Base-by-base conservation (phyloP, 2,329 filamentous ascomycete genomes). In the Sporothrix variecibatus region DNA sequence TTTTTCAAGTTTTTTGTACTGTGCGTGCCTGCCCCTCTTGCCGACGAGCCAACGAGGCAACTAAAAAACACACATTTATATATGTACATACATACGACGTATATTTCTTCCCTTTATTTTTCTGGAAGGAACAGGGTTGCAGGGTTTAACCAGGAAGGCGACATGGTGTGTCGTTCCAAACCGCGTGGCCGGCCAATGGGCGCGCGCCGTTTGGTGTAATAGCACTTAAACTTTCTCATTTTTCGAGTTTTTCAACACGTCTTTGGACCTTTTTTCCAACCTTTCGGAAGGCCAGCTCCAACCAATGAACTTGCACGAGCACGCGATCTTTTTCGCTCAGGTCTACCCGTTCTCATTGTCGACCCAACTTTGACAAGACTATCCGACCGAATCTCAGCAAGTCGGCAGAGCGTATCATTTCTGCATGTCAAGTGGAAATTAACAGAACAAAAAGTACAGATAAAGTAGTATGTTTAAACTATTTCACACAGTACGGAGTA, bases 121-220 rank as follows among this genome's bases (percentile, higher is more conserved):
- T 67, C 58, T 69, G 43, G 43, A 68, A 70, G 38, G 40, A 28
- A 67, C 64, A 67, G 64, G 64, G 64, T 43, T 28, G 64, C 15
- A 67, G 64, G 40, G 60, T 43, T 62, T 11, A 20, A 15, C 40
- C 6, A 43, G 40, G 12, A 43, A 43, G 9, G 9, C 12, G 43
- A 49, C 4, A 49, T 17, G n/a, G 23, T n/a, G 23, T n/a, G 65
- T 31, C 23, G 26, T 68, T 23, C 31, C n/a, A 43, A 8, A 51
- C 75, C 75, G 76, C 75, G 76, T 77, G 73, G 53, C 71, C n/a
- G 65, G 73, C 76, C 75, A 77, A 77, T 77, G 58, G 73, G 38
- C 31, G 75, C 76, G 76, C 60, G 75, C 73, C 60, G 70, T 38
- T 49, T 28, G 11, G 20, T 28, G 38, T 67, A 12, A n/a, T 28